Evolutionary conservation across 2,329 filamentous ascomycete genomes (phyloP).

Genomic region (Neonectria hederae): DNA sequence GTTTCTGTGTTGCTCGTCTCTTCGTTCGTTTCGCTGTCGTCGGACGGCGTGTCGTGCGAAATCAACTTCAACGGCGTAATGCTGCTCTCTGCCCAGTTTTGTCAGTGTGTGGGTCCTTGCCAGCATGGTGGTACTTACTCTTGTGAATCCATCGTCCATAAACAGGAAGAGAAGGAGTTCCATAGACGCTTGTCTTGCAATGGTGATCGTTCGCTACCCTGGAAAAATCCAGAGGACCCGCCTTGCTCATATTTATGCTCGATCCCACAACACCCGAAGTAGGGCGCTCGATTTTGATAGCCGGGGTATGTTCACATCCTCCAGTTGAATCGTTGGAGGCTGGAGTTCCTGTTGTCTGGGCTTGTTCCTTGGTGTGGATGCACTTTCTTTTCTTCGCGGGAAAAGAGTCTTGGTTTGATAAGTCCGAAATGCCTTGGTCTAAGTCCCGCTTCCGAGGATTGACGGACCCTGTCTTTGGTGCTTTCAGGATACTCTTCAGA

Average conservation of each 20-base stretch:
- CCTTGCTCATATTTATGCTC: neutral
- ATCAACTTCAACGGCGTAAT: slow-evolving; percentile 15
- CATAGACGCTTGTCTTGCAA: neutral
- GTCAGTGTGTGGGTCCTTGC: slow-evolving; percentile 19
- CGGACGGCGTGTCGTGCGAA: neutral
- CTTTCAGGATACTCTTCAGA: slow-evolving; percentile 37
- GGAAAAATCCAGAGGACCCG: neutral
- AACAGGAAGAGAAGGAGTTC: neutral
- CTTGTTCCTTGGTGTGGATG: slow-evolving; percentile 22
- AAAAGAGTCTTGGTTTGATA: slow-evolving; percentile 11
- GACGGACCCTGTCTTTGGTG: neutral
- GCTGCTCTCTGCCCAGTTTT: slow-evolving; percentile 15
- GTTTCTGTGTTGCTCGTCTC: neutral
- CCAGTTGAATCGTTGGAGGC: slow-evolving; percentile 11
- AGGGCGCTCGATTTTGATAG: neutral
- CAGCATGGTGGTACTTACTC: slow-evolving; percentile 20
- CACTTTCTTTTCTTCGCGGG: slow-evolving; percentile 28
- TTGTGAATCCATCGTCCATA: slow-evolving; percentile 26
- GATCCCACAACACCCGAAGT: neutral
- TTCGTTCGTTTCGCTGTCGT: neutral
- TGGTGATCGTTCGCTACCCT: neutral
- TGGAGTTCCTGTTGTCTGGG: slow-evolving; percentile 21
- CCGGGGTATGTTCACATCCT: neutral
- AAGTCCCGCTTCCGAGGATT: neutral
- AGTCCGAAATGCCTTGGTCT: neutral